phyloP scores from a whole-genome alignment of 2,329 filamentous ascomycete species.

The Xylariaceae sp. region DNA sequence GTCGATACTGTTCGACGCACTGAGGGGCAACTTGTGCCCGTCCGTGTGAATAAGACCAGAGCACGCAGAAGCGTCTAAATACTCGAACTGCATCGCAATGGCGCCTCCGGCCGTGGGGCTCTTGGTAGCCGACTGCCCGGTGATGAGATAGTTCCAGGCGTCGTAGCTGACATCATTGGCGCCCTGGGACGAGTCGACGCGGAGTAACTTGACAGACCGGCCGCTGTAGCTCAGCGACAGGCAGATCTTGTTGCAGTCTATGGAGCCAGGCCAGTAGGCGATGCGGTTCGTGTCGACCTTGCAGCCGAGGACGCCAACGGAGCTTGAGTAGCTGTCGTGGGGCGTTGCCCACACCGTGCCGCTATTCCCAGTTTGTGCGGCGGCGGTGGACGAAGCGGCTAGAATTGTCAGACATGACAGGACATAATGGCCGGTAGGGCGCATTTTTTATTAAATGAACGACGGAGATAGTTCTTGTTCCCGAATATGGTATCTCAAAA shows the following conservation, averaged over 20 bases:
- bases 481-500: slow-evolving; percentile 7
- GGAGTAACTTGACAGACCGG: slow-evolving; percentile 54
- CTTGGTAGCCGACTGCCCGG: slow-evolving; percentile 43
- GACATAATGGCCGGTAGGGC: slow-evolving; percentile 7
- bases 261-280: slow-evolving; percentile 54
- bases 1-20: slow-evolving; percentile 55
- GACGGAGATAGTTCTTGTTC: slow-evolving; percentile 8
- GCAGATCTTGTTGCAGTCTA: slow-evolving; percentile 55
- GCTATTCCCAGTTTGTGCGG: not conserved
- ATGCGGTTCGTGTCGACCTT: slow-evolving; percentile 58
- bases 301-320: slow-evolving; percentile 57
- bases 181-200: slow-evolving; percentile 52
- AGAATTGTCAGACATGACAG: slow-evolving; percentile 13
- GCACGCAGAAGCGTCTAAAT: slow-evolving; percentile 45
- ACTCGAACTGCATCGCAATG: slow-evolving; percentile 44
- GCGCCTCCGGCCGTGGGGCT: slow-evolving; percentile 45
- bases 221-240: slow-evolving; percentile 48
- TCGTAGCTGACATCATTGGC: slow-evolving; percentile 59
- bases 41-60: slow-evolving; percentile 46
- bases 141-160: slow-evolving; percentile 57
- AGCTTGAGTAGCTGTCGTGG: slow-evolving; percentile 54
- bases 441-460: slow-evolving; percentile 15
- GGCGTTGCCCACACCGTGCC: slow-evolving; percentile 51
- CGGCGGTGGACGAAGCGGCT: slow-evolving; percentile 1
- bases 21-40: slow-evolving; percentile 49